Evolutionary conservation across 2,329 filamentous ascomycete genomes (phyloP).

Genomic region (Neurospora crassa): DNA sequence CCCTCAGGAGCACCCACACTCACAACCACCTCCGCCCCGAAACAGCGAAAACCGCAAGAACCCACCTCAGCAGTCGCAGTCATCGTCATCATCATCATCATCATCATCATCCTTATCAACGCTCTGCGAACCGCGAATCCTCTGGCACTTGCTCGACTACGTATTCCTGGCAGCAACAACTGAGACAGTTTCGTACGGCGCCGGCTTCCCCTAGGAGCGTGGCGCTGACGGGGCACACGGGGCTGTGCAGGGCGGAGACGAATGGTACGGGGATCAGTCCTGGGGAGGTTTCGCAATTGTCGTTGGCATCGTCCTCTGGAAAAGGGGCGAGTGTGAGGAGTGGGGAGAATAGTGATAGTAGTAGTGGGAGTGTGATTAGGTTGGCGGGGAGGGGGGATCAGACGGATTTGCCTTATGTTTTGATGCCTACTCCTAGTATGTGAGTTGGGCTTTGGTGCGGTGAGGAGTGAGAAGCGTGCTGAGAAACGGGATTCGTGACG

Average conservation of each 20-base stretch:
- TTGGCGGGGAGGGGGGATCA: slow-evolving; percentile 12
- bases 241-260: slow-evolving; percentile 25
- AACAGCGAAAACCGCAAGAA: slow-evolving; percentile 8
- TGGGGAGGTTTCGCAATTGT: slow-evolving; percentile 13
- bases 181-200: slow-evolving; percentile 40
- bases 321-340: neutral
- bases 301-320: slow-evolving; percentile 13
- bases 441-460: neutral
- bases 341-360: neutral
- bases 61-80: slow-evolving; percentile 21
- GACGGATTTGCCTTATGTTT: slow-evolving; percentile 18
- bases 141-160: slow-evolving; percentile 23
- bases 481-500: neutral
- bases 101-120: slow-evolving; percentile 17
- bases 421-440: slow-evolving; percentile 7
- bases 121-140: slow-evolving; percentile 26
- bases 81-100: slow-evolving; percentile 19
- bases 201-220: slow-evolving; percentile 43
- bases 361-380: slow-evolving; percentile 15
- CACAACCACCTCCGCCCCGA: slow-evolving; percentile 3
- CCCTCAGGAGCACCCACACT: neutral
- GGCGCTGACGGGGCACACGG: slow-evolving; percentile 16
- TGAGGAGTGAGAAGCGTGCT: neutral
- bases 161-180: slow-evolving; percentile 14
- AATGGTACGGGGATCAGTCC: slow-evolving; percentile 20